These are phyloP conservation scores for Rhodotorula sp. DNA, from an alignment of 1,284 basidiomycete genomes.

Conservation along the genomic window DNA sequence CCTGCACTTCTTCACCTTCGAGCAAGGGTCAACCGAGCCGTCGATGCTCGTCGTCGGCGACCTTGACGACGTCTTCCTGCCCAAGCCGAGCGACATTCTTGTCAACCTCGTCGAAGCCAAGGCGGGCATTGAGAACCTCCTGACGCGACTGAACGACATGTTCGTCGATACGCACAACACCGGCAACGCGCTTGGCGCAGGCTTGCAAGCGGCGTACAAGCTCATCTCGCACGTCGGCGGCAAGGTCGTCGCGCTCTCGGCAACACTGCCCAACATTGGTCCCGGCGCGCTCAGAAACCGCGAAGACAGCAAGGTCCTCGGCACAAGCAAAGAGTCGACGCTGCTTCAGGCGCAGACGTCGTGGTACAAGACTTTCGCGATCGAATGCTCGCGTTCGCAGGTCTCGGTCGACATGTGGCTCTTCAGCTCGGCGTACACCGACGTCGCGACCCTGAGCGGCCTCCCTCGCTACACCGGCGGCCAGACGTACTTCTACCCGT, in stretches of 20 bases:
- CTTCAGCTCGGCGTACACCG: conserved; percentile 88
- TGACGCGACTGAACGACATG: conserved; percentile 87
- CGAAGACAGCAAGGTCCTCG: conserved; percentile 93
- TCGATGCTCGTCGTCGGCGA: conserved; percentile 97
- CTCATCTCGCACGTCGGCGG: conserved; percentile 91
- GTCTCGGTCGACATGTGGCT: conserved; percentile 99
- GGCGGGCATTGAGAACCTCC: conserved; percentile 74
- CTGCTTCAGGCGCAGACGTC: conserved; percentile 77
- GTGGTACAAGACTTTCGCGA: conserved; percentile 99
- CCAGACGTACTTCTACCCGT: conserved; percentile 97
- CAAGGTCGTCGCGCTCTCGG: conserved; percentile 87
- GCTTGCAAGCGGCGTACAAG: conserved; percentile 93
- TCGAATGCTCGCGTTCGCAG: conserved; percentile 95
- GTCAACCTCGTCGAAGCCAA: conserved; percentile 88
- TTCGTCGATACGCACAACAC: conserved; percentile 89
- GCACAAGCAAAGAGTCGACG: conserved; percentile 88
- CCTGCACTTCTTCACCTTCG: conserved; percentile 93
- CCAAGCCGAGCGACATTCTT: conserved; percentile 91
- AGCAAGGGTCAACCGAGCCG: conserved; percentile 71
- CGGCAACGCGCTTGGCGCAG: conserved; percentile 93
- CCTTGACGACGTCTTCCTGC: conserved; percentile 93
- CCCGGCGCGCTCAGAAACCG: conserved; percentile 91
- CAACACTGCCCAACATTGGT: conserved; percentile 82
- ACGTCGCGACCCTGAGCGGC: conserved; percentile 87
- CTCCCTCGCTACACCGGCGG: conserved; percentile 97